A percentile compares a stretch with the other conserved stretches of the same genome.
phyloP scores from a whole-genome alignment of 805 yeast genomes.

The Teunomyces tritomae region DNA sequence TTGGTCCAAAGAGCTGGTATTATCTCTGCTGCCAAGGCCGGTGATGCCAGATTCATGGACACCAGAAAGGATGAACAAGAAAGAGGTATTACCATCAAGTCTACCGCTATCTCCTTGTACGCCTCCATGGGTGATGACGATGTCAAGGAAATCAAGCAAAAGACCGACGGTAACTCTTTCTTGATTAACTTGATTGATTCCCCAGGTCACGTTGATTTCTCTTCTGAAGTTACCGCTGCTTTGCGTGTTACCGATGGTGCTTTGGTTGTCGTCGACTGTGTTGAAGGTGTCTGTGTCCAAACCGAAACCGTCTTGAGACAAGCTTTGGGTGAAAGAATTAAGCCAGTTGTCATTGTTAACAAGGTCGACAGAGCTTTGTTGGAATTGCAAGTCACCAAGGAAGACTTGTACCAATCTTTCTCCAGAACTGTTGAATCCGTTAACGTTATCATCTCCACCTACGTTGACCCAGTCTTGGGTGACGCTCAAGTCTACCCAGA shows the following conservation, averaged over 20 bases:
- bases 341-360: conserved; percentile 98
- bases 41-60: conserved; percentile 99
- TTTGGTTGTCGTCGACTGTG: conserved; percentile 97
- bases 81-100: conserved; percentile 99
- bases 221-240: conserved; percentile 99
- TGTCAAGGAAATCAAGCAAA: conserved; percentile 85
- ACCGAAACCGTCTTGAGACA: conserved; percentile 99
- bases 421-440: conserved; percentile 99
- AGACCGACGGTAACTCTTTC: conserved; percentile 89
- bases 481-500: conserved; percentile 99
- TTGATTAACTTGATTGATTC: conserved; percentile 98
- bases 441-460: conserved; percentile 96
- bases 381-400: conserved; percentile 98
- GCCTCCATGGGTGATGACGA: conserved; percentile 86
- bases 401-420: conserved; percentile 97
- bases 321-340: conserved; percentile 98
- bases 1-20: conserved; percentile 99
- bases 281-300: conserved; percentile 99
- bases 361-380: conserved; percentile 99
- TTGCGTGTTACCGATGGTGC: conserved; percentile 99
- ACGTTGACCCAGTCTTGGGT: conserved; percentile 86
- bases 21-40: conserved; percentile 99
- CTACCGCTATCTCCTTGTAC: conserved; percentile 96
- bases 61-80: conserved; percentile 99
- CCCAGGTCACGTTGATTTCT: conserved; percentile 99